Evolutionary conservation across 2,329 filamentous ascomycete genomes (phyloP).

Genomic region (Colletotrichum scovillei): DNA sequence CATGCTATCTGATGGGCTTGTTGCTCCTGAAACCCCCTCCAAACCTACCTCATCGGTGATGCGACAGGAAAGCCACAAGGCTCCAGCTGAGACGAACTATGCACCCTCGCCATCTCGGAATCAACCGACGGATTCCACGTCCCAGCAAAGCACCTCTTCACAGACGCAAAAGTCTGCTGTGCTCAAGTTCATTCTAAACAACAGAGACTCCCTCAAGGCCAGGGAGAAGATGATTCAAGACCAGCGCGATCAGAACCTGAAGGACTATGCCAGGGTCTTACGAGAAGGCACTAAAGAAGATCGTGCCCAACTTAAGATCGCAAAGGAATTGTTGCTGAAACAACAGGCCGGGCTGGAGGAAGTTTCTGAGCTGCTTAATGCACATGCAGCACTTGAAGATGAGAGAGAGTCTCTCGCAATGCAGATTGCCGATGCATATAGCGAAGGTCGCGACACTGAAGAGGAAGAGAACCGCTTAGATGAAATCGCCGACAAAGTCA

Average conservation of each 20-base stretch:
- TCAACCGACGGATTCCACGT: background rate
- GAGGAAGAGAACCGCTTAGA: conserved; percentile 63
- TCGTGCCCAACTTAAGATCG: conserved; percentile 59
- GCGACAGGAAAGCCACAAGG: background rate
- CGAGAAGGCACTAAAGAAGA: conserved; percentile 58
- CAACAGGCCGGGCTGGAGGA: conserved; percentile 58
- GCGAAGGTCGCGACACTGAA: conserved; percentile 61
- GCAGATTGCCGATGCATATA: conserved; percentile 62
- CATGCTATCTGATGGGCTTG: conserved; percentile 30
- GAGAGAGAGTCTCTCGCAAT: conserved; percentile 59
- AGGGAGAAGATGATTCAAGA: conserved; percentile 53
- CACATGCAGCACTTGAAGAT: conserved; percentile 53
- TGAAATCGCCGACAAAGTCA: conserved; percentile 56
- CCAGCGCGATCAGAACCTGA: conserved; percentile 58
- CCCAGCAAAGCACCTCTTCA: conserved; percentile 26
- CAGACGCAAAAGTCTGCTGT: conserved; percentile 18
- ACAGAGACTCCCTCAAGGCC: conserved; percentile 46
- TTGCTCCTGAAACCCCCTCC: conserved; percentile 34
- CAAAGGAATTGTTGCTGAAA: conserved; percentile 59
- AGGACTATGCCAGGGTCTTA: conserved; percentile 60
- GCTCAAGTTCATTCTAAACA: conserved; percentile 42
- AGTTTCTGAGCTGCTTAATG: conserved; percentile 53
- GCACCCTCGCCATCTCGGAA: background rate
- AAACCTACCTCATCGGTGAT: background rate
- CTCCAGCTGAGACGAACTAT: background rate